Evolutionary conservation across 2,329 filamentous ascomycete species (phyloP).

Genomic region (Hymenoscyphus repandus): DNA sequence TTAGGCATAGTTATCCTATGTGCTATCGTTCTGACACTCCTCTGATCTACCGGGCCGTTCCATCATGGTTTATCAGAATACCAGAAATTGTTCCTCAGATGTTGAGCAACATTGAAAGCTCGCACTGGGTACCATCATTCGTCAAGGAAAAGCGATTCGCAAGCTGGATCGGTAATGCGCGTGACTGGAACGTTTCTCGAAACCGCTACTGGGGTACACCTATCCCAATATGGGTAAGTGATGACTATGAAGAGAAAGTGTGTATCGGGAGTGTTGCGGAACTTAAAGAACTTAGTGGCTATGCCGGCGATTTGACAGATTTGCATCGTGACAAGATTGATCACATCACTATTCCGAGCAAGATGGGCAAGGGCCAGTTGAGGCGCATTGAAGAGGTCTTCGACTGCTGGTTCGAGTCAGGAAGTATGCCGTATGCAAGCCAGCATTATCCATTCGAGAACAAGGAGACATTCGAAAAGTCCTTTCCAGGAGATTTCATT

Average conservation of each 20-base stretch:
- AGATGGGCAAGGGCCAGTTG: constrained; percentile 78
- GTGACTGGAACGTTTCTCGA: constrained; percentile 92
- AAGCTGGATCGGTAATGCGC: constrained; percentile 85
- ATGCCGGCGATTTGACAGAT: constrained; percentile 74
- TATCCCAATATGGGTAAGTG: constrained; percentile 85
- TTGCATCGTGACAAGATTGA: constrained; percentile 92
- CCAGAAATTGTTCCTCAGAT: constrained; percentile 78
- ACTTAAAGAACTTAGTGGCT: constrained; percentile 81
- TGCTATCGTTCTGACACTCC: constrained; percentile 94
- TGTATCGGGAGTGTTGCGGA: constrained; percentile 83
- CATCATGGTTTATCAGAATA: constrained; percentile 93
- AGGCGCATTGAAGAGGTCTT: constrained; percentile 83
- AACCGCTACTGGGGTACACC: constrained; percentile 96
- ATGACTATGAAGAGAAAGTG: constrained; percentile 80
- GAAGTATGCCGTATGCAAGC: constrained; percentile 90
- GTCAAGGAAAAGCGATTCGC: constrained; percentile 90
- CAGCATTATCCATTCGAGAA: constrained; percentile 92
- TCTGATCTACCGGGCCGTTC: constrained; percentile 85
- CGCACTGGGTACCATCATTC: constrained; percentile 85
- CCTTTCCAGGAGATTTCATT: constrained; percentile 90
- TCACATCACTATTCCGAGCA: constrained; percentile 87
- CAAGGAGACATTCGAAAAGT: constrained; percentile 70
- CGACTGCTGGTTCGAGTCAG: constrained; percentile 96
- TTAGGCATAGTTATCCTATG: constrained; percentile 89
- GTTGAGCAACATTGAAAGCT: constrained; percentile 82